Evolutionary conservation across 2,329 filamentous ascomycete genomes (phyloP), one percentile per base, ranked within the genome.

Genomic region (Fusarium scirpi): DNA sequence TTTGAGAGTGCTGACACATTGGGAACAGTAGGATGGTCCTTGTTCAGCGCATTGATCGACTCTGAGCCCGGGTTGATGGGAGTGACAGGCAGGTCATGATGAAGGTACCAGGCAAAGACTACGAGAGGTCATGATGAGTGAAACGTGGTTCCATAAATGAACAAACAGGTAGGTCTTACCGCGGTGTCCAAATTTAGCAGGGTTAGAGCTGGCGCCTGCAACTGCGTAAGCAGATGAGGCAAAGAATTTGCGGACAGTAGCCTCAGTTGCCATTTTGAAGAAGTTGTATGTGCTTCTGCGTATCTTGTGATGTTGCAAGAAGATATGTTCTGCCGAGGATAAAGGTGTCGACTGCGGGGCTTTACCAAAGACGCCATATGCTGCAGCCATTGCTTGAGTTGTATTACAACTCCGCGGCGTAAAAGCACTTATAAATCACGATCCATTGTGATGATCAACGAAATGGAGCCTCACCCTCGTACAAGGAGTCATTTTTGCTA

Each of bases 101-200:
- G 79, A 59, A 93, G 87, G 80, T 98, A 98, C 95, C 95, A 98
- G 16, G 88, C 88, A 78, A 98, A 93, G 72, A 98, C 94, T 97
- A 76, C 96, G 76, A 15, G 32, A 51, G 41, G 43, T 15, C 25
- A 18, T 51, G 38, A 52, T 59, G 29, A 60, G 65, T 47, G 38
- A 41, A 18, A 30, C 25, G 52, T 27, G 32, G 48, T 52, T 41
- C 41, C 18, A 34, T 65, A 46, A 29, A 18, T 18, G 8, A 41
- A n/a, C 3, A 13, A 45, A 44, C 22, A 34, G 41, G 27, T 25
- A 52, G 41, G 46, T 25, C 83, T 62, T 80, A 94, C 94, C 90
- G 84, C 94, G 94, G 81, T 97, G 92, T 25, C 96, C 95, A 77
- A 92, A 98, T 80, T 97, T 98, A 78, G 85, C 84, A 43, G 92